A percentile compares a stretch with the other conserved stretches of the same genome.
phyloP scores from a whole-genome alignment of 2,329 filamentous ascomycete genomes.

The Colletotrichum liriopes region DNA sequence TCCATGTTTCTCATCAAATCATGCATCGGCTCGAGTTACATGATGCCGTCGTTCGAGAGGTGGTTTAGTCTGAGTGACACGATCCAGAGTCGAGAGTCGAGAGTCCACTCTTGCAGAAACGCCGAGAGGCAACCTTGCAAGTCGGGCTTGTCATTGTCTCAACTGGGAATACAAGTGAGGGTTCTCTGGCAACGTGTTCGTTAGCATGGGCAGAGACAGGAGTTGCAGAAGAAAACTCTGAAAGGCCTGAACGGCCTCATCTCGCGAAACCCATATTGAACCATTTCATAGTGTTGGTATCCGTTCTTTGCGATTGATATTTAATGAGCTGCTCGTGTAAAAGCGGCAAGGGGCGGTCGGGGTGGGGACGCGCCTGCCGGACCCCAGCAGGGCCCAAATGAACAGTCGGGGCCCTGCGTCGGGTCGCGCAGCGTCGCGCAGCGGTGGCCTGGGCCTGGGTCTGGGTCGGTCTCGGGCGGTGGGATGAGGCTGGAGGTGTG shows the following conservation, averaged over 20 bases:
- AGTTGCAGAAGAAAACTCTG: background rate
- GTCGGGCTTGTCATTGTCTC: background rate
- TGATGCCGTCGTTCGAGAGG: background rate
- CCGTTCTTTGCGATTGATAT: background rate
- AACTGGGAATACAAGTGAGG: too few relatives aligned
- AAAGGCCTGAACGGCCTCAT: background rate
- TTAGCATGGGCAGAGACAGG: background rate
- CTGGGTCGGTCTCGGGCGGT: background rate
- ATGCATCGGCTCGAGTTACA: background rate
- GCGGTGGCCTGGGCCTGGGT: background rate
- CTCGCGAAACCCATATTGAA: background rate
- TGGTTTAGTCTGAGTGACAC: background rate
- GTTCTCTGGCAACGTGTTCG: background rate
- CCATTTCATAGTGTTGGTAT: background rate
- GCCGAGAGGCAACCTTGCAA: too few relatives aligned
- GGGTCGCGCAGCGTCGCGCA: constrained; percentile 28
- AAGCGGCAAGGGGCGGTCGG: constrained; percentile 9
- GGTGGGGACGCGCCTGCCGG: constrained; percentile 12
- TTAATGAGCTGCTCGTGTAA: constrained; percentile 38
- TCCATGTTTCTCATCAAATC: background rate
- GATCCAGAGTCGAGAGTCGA: background rate
- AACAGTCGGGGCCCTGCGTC: constrained; percentile 32
- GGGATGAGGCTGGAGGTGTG: constrained; percentile 11
- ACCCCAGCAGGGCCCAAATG: constrained; percentile 29
- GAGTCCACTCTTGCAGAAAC: too few relatives aligned